Evolutionary conservation across 192 early-diverging fungal species (phyloP), one percentile per base, ranked within the genome.

Genomic region (Gaertneriomyces semiglobifer): DNA sequence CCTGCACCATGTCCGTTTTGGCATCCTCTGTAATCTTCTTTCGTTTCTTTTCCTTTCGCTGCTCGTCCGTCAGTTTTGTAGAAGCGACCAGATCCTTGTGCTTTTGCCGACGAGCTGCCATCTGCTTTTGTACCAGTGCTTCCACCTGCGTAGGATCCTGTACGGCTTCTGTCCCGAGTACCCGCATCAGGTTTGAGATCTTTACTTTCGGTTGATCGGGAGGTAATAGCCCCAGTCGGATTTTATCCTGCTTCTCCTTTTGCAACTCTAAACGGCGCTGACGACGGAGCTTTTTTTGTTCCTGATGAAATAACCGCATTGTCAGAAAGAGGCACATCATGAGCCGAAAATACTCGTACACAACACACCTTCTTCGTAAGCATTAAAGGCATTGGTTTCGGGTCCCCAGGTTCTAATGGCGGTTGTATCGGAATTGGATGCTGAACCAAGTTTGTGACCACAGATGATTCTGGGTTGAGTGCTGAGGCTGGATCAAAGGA

Each of bases 101-200:
- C 64, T 84, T 86, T 47, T 83, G 75, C 56, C 88, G 78, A 5
- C 97, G 86, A 38, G 84, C 85, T 44, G 86, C 80, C 82, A 95
- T 85, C 68, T 99, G 93, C 61, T 79, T 85, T 10, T 90, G 82
- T n/a, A 99, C 94, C 63, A 88, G 79, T 9, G 92, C 90, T 72
- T 96, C 97, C n/a, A 97, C 77, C 65, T 89, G 88, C 0, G 95
- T 97, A 0, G 97, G 97, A 69, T 96, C 94, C 53, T 91, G 88
- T 7, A 98, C 89, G 0, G 95, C 92, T 60, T 99, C 93, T 54
- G 88, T 88, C n/a, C 92, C 95, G 66, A 99, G 76, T 6, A 98
- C 91, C 7, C 88, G 77, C 94, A 96, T 98, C 76, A 99, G 82
- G 73, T 98, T 99, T 57, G 88, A 85, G 60, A 97, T 84, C 56